Evolutionary conservation across 768 basidiomycete genomes (phyloP).

Genomic region (Austroboletus festivus): DNA sequence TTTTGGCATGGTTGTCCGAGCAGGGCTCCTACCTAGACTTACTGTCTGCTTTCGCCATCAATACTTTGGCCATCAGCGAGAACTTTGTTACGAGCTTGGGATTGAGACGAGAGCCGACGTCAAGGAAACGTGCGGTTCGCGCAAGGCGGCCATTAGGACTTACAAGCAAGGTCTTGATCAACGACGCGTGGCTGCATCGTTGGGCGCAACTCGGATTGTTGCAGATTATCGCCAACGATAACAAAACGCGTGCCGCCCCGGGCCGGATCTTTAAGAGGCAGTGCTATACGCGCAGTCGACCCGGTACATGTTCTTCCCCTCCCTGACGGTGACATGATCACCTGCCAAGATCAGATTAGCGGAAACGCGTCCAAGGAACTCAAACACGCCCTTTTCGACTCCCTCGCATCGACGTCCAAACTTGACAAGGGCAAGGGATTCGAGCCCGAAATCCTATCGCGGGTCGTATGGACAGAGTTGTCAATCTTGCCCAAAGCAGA

Average conservation of each 20-base stretch:
- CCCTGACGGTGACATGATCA: constrained; percentile 15
- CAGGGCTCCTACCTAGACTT: no score
- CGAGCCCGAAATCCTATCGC: constrained; percentile 19
- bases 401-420: constrained; percentile 11
- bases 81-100: not conserved
- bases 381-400: constrained; percentile 26
- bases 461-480: constrained; percentile 38
- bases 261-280: no score
- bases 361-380: constrained; percentile 29
- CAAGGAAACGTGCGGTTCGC: no score
- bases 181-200: not conserved
- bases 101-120: not conserved
- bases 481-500: constrained; percentile 44
- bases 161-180: not conserved
- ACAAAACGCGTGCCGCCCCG: no score
- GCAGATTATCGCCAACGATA: no score
- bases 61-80: not conserved
- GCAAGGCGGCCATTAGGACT: no score
- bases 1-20: no score
- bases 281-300: no score
- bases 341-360: constrained; percentile 15
- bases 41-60: no score
- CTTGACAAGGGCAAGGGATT: constrained; percentile 15
- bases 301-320: no score
- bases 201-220: no score